Base-by-base conservation (phyloP, 1,284 basidiomycete genomes). In the Ceraceosorus bombacis region DNA sequence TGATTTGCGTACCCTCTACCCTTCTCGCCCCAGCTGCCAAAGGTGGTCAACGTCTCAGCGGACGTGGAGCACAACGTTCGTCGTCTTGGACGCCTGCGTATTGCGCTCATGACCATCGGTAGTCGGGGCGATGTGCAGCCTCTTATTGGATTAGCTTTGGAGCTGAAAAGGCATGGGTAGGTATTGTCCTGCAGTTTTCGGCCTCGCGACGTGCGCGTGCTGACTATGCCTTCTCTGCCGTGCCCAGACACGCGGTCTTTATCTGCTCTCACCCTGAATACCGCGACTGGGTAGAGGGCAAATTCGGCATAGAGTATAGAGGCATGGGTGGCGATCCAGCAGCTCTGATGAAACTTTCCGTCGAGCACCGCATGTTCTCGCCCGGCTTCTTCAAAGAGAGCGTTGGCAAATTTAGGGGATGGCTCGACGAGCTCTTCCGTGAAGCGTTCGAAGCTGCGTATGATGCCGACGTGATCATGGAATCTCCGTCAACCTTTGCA, bases 231-330 rank as follows among this genome's bases (percentile, higher is more conserved):
- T 46, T 1, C 43, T 15, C 9, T 46, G 65, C 81, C 8, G 64
- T 74, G 49, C 66, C 72, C 61, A 83, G 83, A 0, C 85, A 86
- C 67, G 75, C 74, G n/a, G 80, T 81, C 15, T 82, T 81, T 6
- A 85, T 86, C 54, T 83, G 85, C 6, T 85, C 85, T 10, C 85
- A 86, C 74, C 80, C 81, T 61, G 84, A 86, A 70, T 86, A 85
- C 72, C 82, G 83, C 69, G 70, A 69, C 4, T 85, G 83, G 84
- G 78, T 85, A 41, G 27, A 27, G 27, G 81, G 83, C 67, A 60
- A 64, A 2, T 59, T 67, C 38, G 68, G 67, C 51, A 69, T 73
- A 51, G 66, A 63, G 50, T 73, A 69, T 52, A 61, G 65, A 10
- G 60, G 62, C 10, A 69, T 70, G 0, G 73, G 71, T 12, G 73